Evolutionary conservation across 1,139 yeast species (phyloP).

Genomic region (Saccharomyces uvarum): DNA sequence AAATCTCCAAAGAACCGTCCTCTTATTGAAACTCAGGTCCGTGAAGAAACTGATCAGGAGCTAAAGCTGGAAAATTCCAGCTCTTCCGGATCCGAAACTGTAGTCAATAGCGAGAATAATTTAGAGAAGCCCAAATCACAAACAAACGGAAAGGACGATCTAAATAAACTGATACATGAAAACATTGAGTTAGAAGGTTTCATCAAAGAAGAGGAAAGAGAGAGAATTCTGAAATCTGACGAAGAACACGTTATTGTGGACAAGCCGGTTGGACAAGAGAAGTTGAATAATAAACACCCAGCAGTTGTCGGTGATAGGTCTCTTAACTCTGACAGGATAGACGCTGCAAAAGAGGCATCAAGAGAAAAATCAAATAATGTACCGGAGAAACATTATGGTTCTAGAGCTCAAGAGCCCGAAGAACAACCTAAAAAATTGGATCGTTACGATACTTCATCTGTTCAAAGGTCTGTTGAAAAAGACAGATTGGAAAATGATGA

Average conservation of each 20-base stretch:
- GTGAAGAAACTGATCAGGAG: conserved; percentile 20
- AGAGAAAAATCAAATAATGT: background rate
- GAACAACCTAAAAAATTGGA: background rate
- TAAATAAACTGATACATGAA: conserved; percentile 8
- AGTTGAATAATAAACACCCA: background rate
- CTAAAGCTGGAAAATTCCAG: conserved; percentile 4
- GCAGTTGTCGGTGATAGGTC: background rate
- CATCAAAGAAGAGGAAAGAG: conserved; percentile 4
- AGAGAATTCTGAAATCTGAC: conserved; percentile 2
- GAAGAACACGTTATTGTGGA: background rate
- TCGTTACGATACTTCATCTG: background rate
- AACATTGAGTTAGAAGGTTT: conserved; percentile 8
- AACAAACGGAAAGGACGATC: conserved; percentile 2
- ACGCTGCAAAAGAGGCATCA: background rate
- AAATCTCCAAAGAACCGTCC: conserved; percentile 4
- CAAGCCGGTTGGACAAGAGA: background rate
- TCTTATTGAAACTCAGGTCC: conserved; percentile 15
- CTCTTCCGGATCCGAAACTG: background rate
- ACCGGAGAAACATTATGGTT: background rate
- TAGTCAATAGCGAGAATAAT: background rate
- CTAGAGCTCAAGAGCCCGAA: background rate
- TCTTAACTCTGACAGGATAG: background rate
- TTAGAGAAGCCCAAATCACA: background rate
- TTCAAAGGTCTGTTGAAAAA: background rate
- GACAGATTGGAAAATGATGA: conserved; percentile 1